phyloP scores from a whole-genome alignment of 225 moss, liverwort and hornwort genomes.

The Straminergon stramineum region DNA sequence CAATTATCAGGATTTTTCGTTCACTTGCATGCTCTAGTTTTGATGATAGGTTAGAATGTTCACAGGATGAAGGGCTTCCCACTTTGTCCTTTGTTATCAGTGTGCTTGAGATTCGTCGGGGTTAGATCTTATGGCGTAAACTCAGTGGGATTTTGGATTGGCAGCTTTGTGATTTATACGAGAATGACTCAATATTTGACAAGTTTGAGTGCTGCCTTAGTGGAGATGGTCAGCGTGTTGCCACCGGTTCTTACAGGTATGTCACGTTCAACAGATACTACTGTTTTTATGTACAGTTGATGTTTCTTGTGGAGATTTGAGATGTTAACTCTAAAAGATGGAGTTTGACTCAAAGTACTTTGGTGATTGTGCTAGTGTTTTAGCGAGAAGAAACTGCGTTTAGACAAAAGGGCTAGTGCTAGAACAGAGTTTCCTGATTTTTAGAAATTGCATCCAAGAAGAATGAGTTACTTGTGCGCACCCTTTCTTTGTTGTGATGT shows the following conservation, averaged over 20 bases:
- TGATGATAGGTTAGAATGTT: background rate
- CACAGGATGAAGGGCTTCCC: background rate
- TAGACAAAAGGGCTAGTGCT: background rate
- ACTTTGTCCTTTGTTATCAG: background rate
- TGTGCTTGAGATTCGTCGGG: background rate
- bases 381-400: background rate
- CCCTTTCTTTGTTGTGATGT: background rate
- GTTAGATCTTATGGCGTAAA: background rate
- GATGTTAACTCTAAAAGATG: background rate
- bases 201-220: slow-evolving; percentile 99
- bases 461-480: background rate
- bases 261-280: background rate
- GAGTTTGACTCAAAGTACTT: background rate
- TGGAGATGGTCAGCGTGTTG: slow-evolving; percentile 98
- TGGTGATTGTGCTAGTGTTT: background rate
- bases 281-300: background rate
- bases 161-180: slow-evolving; percentile 98
- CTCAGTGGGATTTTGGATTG: background rate
- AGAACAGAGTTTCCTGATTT: background rate
- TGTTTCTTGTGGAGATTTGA: background rate
- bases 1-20: background rate
- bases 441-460: background rate
- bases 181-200: slow-evolving; percentile 99
- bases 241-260: slow-evolving; percentile 97
- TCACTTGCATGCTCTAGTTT: background rate